A percentile compares a stretch with the other conserved stretches of the same genome.
phyloP scores from a whole-genome alignment of 441 rosid genomes.

The Pelargonium australe region DNA sequence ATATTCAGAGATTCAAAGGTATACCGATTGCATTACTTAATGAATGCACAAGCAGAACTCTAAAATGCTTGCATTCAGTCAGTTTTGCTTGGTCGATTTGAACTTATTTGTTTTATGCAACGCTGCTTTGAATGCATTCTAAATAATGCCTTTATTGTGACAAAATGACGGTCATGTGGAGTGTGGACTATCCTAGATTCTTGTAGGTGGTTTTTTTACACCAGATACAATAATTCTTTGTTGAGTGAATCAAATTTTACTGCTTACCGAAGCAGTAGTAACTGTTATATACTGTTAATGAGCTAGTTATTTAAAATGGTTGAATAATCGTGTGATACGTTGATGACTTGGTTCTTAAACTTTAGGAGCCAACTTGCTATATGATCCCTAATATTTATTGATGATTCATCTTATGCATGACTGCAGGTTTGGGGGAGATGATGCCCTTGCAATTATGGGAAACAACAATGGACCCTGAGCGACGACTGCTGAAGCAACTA shows the following conservation, averaged over 20 bases:
- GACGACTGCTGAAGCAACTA: slow-evolving; percentile 62
- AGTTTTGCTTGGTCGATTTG: not conserved
- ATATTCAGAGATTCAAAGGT: slow-evolving; percentile 92
- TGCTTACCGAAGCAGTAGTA: not conserved
- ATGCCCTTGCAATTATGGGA: slow-evolving; percentile 90
- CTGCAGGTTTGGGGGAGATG: slow-evolving; percentile 90
- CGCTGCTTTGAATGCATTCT: not conserved
- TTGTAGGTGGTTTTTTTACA: not conserved
- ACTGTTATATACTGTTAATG: not conserved
- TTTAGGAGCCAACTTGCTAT: not conserved
- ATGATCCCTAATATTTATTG: not conserved
- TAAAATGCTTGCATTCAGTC: not conserved
- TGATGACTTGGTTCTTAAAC: not conserved
- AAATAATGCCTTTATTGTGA: not conserved
- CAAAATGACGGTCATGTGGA: not conserved
- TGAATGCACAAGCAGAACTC: not conserved
- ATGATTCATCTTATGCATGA: not conserved
- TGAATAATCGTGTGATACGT: not conserved
- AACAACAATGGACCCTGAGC: slow-evolving; percentile 76
- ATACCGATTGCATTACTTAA: not conserved
- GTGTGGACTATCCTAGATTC: not conserved
- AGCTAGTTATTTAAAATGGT: not conserved
- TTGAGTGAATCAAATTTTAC: not conserved
- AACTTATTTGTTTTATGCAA: not conserved
- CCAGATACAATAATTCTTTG: too few species aligned